phyloP scores from a whole-genome alignment of 768 basidiomycete species.

The Rhodosporidiobolus sp. region DNA sequence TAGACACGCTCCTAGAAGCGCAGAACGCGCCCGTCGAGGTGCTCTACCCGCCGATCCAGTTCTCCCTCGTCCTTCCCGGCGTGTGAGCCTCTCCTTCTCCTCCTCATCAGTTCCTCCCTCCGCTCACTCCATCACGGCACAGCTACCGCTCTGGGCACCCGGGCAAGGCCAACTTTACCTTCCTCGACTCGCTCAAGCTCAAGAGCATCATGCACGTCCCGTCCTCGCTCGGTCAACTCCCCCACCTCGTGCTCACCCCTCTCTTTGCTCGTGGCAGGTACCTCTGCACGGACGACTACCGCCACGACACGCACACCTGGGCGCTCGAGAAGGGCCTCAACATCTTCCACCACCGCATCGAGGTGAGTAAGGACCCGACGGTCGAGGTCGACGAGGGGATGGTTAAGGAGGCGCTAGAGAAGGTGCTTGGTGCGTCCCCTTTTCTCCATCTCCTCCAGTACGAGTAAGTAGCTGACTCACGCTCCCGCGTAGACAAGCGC shows the following conservation, averaged over 20 bases:
- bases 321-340: slow-evolving; percentile 17
- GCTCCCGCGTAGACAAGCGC: slow-evolving; percentile 17
- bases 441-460: neutral
- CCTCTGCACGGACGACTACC: slow-evolving; percentile 34
- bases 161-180: slow-evolving; percentile 47
- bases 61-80: too few species aligned
- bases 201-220: slow-evolving; percentile 45
- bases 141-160: slow-evolving; percentile 48
- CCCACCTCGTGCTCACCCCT: neutral
- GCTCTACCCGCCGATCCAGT: too few species aligned
- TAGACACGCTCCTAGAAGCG: too few species aligned
- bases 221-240: neutral
- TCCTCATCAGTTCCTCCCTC: too few species aligned
- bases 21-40: too few species aligned
- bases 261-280: slow-evolving; percentile 13
- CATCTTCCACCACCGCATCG: slow-evolving; percentile 31
- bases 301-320: slow-evolving; percentile 30
- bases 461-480: neutral
- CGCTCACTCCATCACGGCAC: too few species aligned
- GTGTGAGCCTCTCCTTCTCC: too few species aligned
- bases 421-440: slow-evolving; percentile 19
- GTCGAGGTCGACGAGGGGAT: slow-evolving; percentile 27
- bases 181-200: slow-evolving; percentile 44
- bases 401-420: slow-evolving; percentile 20
- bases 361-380: slow-evolving; percentile 33